phyloP scores from a whole-genome alignment of 1,284 basidiomycete species.

The Dichomitus squalens region DNA sequence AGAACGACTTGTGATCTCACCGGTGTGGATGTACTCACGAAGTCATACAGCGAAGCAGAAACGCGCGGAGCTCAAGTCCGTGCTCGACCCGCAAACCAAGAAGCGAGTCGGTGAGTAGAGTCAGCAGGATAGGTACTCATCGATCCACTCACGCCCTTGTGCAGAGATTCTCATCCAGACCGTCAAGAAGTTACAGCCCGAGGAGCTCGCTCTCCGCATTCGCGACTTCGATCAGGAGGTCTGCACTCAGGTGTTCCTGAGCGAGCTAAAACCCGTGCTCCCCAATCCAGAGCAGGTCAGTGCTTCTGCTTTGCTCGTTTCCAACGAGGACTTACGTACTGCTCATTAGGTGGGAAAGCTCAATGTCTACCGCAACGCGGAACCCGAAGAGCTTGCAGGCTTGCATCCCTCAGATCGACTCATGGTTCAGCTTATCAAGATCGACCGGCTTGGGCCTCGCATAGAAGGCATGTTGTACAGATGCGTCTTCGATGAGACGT shows the following conservation, averaged over 20 bases:
- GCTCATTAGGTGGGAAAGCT: slow-evolving; percentile 79
- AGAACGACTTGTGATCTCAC: slow-evolving; percentile 18
- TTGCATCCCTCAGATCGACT: slow-evolving; percentile 95
- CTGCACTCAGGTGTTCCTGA: slow-evolving; percentile 86
- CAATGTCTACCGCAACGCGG: slow-evolving; percentile 87
- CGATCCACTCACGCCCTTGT: not conserved
- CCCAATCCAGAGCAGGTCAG: slow-evolving; percentile 87
- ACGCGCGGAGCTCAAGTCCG: slow-evolving; percentile 85
- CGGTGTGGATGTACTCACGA: not conserved
- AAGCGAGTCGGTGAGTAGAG: slow-evolving; percentile 79
- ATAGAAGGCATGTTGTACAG: slow-evolving; percentile 95
- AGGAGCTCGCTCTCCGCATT: slow-evolving; percentile 83
- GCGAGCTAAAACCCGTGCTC: slow-evolving; percentile 83
- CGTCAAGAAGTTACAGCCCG: slow-evolving; percentile 79
- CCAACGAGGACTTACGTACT: slow-evolving; percentile 17
- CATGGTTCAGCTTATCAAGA: slow-evolving; percentile 96
- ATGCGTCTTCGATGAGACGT: slow-evolving; percentile 83
- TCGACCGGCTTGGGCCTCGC: slow-evolving; percentile 88
- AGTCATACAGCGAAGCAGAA: slow-evolving; percentile 67
- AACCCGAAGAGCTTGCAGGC: slow-evolving; percentile 84
- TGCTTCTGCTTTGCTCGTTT: not conserved
- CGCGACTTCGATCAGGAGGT: slow-evolving; percentile 84
- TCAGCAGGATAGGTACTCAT: not conserved
- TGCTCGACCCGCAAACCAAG: slow-evolving; percentile 88
- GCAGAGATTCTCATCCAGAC: slow-evolving; percentile 89